A percentile compares a stretch with the other conserved stretches of the same genome.
Evolutionary conservation across 2,329 filamentous ascomycete genomes (phyloP).

Genomic region (Chlorencoelia australis): DNA sequence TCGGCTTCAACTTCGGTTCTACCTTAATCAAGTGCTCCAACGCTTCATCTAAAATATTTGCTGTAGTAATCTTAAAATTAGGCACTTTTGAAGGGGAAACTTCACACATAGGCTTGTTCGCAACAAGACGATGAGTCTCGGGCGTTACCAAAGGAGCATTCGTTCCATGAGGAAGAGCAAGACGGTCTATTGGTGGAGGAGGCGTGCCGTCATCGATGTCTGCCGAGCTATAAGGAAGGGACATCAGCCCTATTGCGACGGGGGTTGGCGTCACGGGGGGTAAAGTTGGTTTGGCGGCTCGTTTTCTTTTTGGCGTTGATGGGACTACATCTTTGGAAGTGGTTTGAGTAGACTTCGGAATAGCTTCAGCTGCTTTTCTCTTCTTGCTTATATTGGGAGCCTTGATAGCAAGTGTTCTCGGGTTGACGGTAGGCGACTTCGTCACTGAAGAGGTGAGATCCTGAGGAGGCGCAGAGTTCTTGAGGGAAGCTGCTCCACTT

Average conservation of each 20-base stretch:
- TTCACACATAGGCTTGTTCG: slow-evolving; percentile 38
- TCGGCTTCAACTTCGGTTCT: slow-evolving; percentile 59
- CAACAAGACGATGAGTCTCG: slow-evolving; percentile 53
- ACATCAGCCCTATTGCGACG: slow-evolving; percentile 36
- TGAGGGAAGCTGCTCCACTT: slow-evolving; percentile 12
- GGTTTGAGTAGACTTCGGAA: slow-evolving; percentile 5
- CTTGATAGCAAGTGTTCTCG: too few species aligned
- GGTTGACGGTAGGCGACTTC: too few species aligned
- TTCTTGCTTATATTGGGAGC: too few species aligned
- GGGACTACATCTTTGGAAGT: slow-evolving; percentile 9
- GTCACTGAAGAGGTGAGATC: too few species aligned
- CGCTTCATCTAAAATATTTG: slow-evolving; percentile 64
- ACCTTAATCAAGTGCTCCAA: slow-evolving; percentile 62
- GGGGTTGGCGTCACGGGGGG: slow-evolving; percentile 39
- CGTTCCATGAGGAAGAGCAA: slow-evolving; percentile 53
- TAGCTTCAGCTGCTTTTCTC: slow-evolving; percentile 17
- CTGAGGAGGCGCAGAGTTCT: too few species aligned
- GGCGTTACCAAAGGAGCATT: slow-evolving; percentile 66
- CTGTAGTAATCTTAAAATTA: slow-evolving; percentile 41
- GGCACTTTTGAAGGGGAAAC: slow-evolving; percentile 46
- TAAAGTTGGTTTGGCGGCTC: slow-evolving; percentile 5
- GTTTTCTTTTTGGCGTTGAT: slow-evolving; percentile 24
- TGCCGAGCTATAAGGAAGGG: slow-evolving; percentile 32
- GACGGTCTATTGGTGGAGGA: slow-evolving; percentile 33
- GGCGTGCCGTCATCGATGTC: slow-evolving; percentile 29